These are phyloP conservation scores for Aspergillus panamensis DNA, from an alignment of 495 filamentous ascomycete genomes.

Conservation along the genomic window DNA sequence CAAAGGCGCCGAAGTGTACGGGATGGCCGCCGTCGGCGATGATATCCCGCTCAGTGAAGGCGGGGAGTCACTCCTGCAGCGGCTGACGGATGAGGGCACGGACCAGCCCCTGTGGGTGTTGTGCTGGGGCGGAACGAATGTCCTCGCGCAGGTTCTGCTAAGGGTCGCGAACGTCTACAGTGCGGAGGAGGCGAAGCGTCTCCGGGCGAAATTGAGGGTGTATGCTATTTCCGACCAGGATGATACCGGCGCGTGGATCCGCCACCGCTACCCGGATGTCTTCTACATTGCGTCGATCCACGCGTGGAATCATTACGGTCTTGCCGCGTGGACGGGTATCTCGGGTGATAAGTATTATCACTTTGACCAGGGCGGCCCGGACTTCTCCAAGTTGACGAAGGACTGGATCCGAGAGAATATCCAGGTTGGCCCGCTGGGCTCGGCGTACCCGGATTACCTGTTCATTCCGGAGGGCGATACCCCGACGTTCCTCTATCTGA, in stretches of 20 bases:
- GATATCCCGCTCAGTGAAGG: slow-evolving; percentile 34
- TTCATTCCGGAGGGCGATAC: slow-evolving; percentile 49
- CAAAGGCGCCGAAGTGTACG: slow-evolving; percentile 34
- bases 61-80: slow-evolving; percentile 36
- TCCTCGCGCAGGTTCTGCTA: slow-evolving; percentile 41
- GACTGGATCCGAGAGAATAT: slow-evolving; percentile 47
- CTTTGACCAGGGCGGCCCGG: slow-evolving; percentile 44
- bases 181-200: slow-evolving; percentile 23
- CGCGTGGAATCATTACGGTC: slow-evolving; percentile 47
- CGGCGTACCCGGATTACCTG: slow-evolving; percentile 38
- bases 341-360: slow-evolving; percentile 44
- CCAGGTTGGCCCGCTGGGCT: slow-evolving; percentile 41
- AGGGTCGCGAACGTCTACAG: slow-evolving; percentile 29
- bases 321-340: slow-evolving; percentile 48
- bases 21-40: slow-evolving; percentile 31
- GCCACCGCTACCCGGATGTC: slow-evolving; percentile 40
- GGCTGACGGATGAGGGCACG: slow-evolving; percentile 22
- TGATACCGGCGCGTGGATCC: slow-evolving; percentile 48
- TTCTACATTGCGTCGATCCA: slow-evolving; percentile 47
- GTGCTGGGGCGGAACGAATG: slow-evolving; percentile 48
- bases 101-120: slow-evolving; percentile 42
- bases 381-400: slow-evolving; percentile 34
- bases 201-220: slow-evolving; percentile 41
- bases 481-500: slow-evolving; percentile 44
- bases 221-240: slow-evolving; percentile 52